Percentiles rank a stretch among this genome's conserved stretches.
Evolutionary conservation across 2,329 filamentous ascomycete genomes (phyloP).

Genomic region (Didymella glomerata): DNA sequence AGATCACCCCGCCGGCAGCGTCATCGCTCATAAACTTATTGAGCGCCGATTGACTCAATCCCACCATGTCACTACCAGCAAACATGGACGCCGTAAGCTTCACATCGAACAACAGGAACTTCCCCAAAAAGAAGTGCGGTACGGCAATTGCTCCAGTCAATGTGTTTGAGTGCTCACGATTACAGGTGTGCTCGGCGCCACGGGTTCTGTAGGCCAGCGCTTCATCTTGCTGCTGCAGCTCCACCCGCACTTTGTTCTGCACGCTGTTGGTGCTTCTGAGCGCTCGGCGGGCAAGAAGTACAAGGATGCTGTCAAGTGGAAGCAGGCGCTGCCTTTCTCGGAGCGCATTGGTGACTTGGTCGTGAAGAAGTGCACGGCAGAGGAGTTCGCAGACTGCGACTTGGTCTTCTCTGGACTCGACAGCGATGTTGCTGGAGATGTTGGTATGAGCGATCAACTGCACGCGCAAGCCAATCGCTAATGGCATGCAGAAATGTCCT

Average conservation of each 20-base stretch:
- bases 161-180: conserved; percentile 18
- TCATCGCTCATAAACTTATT: conserved; percentile 31
- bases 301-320: conserved; percentile 93
- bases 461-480: neutral
- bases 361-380: conserved; percentile 83
- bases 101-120: conserved; percentile 50
- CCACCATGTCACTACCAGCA: conserved; percentile 27
- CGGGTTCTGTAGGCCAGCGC: conserved; percentile 92
- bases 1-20: conserved; percentile 20
- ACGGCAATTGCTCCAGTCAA: conserved; percentile 51
- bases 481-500: conserved; percentile 73
- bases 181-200: conserved; percentile 79
- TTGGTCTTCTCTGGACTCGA: conserved; percentile 93
- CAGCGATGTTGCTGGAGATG: conserved; percentile 88
- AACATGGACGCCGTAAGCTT: conserved; percentile 57
- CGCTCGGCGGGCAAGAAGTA: conserved; percentile 93
- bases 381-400: conserved; percentile 88
- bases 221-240: conserved; percentile 91
- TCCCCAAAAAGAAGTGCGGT: conserved; percentile 64
- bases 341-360: conserved; percentile 78
- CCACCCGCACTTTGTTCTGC: conserved; percentile 85
- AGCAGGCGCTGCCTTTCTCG: conserved; percentile 86
- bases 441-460: conserved; percentile 67
- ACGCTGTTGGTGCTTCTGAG: conserved; percentile 88
- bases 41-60: conserved; percentile 35